Base-by-base conservation (phyloP, 2,329 filamentous ascomycete genomes). In the Ceratocystis huliohia region DNA sequence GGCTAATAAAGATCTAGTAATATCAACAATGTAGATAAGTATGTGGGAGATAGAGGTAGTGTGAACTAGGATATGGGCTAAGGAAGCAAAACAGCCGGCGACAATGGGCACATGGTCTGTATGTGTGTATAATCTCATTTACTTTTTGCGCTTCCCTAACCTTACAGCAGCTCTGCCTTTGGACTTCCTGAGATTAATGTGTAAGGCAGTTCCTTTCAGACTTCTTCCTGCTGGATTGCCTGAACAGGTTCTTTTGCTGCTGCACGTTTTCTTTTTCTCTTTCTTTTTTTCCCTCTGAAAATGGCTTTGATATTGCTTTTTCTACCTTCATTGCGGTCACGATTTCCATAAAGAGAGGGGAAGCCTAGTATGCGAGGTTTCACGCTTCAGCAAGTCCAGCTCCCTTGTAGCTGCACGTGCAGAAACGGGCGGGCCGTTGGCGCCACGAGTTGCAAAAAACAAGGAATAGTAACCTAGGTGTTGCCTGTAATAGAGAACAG, bases 351-450 rank as follows among this genome's bases (percentile, higher is more conserved):
- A 57, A 57, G 22, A 57, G 50, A 30, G 8, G 50, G 13, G 50
- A 28, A 57, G 20, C 33, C 33, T n/a, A 57, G 50, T 33, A 57
- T 57, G 50, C 50, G 50, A 57, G 2, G 50, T 57, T 57, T 57
- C 50, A 57, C 13, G 25, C 50, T 57, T 25, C 50, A 28, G 50
- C 50, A 57, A 57, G 50, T 57, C 22, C 50, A 57, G 50, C 50
- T 57, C 8, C 17, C 25, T 22, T 25, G 22, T 57, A 28, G 25
- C 22, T 28, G 50, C 50, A 57, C 50, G 20, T 57, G 50, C 50
- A 57, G 17, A 57, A 57, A 57, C 50, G 50, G 50, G 50, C 50
- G 50, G 50, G 20, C 50, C 50, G 22, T 28, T 30, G 22, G 25
- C 17, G 50, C 50, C 50, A 50, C 46, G 46, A 22, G 46, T 50